Conservation (phyloP, 352 stramenopile genomes). For the Aphanomyces euteiches region DNA sequence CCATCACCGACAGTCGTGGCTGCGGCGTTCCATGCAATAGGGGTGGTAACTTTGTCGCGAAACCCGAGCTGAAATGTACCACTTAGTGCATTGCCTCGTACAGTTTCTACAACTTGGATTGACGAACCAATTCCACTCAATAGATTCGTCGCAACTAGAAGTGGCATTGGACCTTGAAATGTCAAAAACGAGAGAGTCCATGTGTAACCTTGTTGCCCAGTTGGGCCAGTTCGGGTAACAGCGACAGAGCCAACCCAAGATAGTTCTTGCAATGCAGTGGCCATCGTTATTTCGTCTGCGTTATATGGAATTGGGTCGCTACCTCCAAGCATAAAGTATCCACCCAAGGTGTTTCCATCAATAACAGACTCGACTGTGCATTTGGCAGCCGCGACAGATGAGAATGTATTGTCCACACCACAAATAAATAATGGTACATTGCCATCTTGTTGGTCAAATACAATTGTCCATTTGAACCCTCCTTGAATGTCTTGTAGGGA, state of each 20-base stretch:
- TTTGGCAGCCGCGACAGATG: constrained; percentile 8
- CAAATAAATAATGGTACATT: constrained; percentile 75
- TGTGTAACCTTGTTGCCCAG: constrained; percentile 54
- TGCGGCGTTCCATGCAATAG: constrained; percentile 49
- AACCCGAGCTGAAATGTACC: constrained; percentile 64
- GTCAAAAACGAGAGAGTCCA: constrained; percentile 77
- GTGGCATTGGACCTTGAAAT: constrained; percentile 61
- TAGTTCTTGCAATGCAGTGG: constrained; percentile 49
- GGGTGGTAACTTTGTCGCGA: constrained; percentile 36
- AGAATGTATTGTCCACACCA: constrained; percentile 45
- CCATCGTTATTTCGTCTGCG: constrained; percentile 42
- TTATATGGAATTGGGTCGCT: constrained; percentile 58
- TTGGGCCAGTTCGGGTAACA: constrained; percentile 46
- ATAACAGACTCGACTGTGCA: constrained; percentile 65
- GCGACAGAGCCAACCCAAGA: constrained; percentile 58
- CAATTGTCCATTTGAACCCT: constrained; percentile 71
- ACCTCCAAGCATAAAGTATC: constrained; percentile 64
- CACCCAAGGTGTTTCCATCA: constrained; percentile 67
- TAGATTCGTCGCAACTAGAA: constrained; percentile 53
- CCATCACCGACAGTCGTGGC: constrained; percentile 44
- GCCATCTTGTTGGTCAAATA: constrained; percentile 60
- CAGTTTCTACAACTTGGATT: constrained; percentile 55
- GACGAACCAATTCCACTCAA: constrained; percentile 55
- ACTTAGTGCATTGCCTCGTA: constrained; percentile 66
- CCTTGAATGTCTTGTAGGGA: constrained; percentile 65